phyloP scores from a whole-genome alignment of 768 basidiomycete species.

The Amyloporia xantha region DNA sequence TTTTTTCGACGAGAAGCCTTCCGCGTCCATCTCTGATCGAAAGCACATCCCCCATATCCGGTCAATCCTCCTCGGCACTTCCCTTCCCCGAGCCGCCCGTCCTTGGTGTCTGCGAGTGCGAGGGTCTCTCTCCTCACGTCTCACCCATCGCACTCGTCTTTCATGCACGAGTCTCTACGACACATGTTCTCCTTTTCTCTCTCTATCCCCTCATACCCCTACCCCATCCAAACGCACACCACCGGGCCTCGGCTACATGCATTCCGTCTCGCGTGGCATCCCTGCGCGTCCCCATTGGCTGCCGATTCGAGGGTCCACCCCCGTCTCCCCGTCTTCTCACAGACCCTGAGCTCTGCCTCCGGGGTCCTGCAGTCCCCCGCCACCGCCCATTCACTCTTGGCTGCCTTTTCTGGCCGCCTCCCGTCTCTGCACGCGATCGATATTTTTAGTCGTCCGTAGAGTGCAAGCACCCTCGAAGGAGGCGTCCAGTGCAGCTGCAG shows the following conservation, averaged over 20 bases:
- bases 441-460: background rate
- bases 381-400: background rate
- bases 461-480: background rate
- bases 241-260: slow-evolving; percentile 1
- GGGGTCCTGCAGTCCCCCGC: background rate
- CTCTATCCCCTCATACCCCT: slow-evolving; percentile 4
- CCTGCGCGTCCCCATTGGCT: slow-evolving; percentile 9
- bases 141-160: no score
- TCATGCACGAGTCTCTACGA: no score
- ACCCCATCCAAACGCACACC: background rate
- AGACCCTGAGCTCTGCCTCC: slow-evolving; percentile 1
- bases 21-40: slow-evolving; percentile 16
- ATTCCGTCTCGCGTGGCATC: background rate
- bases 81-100: slow-evolving; percentile 2
- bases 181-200: background rate
- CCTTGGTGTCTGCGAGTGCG: no score
- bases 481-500: no score
- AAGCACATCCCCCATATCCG: slow-evolving; percentile 1
- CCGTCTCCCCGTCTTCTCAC: slow-evolving; percentile 7
- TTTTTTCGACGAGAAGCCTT: background rate
- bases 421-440: background rate
- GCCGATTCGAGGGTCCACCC: slow-evolving; percentile 16
- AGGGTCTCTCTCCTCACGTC: no score
- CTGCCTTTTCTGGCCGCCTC: background rate
- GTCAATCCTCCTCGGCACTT: slow-evolving; percentile 12